Evolutionary conservation across 306 rosid genomes (phyloP).

Genomic region (Acmispon strigosus): DNA sequence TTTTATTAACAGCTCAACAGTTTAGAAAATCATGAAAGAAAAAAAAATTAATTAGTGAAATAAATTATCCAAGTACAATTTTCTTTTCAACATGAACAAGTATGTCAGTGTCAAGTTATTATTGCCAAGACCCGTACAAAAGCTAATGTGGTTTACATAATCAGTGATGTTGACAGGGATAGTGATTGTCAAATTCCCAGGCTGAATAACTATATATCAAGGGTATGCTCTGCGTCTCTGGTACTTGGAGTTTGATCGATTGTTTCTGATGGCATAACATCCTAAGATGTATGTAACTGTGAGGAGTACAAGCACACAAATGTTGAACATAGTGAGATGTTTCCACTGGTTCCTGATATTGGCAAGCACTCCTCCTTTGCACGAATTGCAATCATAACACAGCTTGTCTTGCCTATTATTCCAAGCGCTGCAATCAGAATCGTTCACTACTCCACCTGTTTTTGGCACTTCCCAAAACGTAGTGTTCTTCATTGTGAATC

Average conservation of each 20-base stretch:
- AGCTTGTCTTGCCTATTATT: conserved; percentile 27
- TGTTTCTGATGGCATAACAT: conserved; percentile 55
- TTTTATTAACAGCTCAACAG: too few relatives aligned
- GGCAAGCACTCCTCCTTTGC: conserved; percentile 64
- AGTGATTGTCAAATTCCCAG: too few relatives aligned
- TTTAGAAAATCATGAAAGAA: too few relatives aligned
- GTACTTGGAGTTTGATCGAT: not conserved
- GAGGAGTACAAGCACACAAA: conserved; percentile 24
- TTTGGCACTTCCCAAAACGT: conserved; percentile 55
- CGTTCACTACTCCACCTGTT: conserved; percentile 18
- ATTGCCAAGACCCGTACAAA: too few relatives aligned
- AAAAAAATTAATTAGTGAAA: too few relatives aligned
- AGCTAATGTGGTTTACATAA: too few relatives aligned
- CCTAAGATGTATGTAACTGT: conserved; percentile 44
- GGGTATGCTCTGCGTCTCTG: not conserved
- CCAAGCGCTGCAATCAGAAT: conserved; percentile 53
- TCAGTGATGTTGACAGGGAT: too few relatives aligned
- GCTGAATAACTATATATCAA: not conserved
- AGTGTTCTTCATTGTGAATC: conserved; percentile 43
- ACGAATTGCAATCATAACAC: conserved; percentile 66
- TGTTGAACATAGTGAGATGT: conserved; percentile 43
- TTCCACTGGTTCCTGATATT: conserved; percentile 55
- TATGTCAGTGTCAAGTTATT: too few relatives aligned
- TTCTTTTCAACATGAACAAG: too few relatives aligned
- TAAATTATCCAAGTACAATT: too few relatives aligned